These are phyloP conservation scores for Salix dunnii DNA, from an alignment of 345 rosid species.

Conservation along the genomic window DNA sequence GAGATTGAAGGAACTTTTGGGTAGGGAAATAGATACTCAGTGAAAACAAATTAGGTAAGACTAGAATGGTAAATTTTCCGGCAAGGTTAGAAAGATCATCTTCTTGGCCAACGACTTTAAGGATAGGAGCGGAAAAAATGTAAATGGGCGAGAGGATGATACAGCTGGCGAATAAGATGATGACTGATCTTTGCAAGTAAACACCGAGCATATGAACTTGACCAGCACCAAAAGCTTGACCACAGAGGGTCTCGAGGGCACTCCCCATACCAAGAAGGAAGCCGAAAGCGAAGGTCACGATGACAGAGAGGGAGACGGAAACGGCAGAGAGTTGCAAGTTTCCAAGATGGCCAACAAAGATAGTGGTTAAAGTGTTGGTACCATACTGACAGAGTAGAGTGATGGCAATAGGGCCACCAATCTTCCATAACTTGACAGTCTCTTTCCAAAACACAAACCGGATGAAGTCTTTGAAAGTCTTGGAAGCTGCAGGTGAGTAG, in stretches of 20 bases:
- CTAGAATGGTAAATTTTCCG: constrained; percentile 48
- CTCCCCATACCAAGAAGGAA: constrained; percentile 82
- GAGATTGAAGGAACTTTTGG: constrained; percentile 77
- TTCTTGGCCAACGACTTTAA: constrained; percentile 56
- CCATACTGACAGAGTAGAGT: neutral
- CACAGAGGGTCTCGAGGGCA: constrained; percentile 84
- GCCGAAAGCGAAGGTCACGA: neutral
- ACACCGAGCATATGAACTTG: constrained; percentile 66
- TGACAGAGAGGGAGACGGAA: neutral
- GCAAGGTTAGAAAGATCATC: constrained; percentile 52
- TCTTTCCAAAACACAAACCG: neutral
- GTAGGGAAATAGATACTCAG: constrained; percentile 55
- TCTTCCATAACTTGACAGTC: neutral
- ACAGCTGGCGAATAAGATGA: constrained; percentile 46
- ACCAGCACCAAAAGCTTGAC: constrained; percentile 92
- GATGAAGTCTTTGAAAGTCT: neutral
- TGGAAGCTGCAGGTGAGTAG: neutral
- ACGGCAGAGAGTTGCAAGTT: neutral
- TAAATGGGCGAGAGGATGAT: constrained; percentile 52
- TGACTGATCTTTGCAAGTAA: constrained; percentile 81
- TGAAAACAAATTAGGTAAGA: constrained; percentile 14
- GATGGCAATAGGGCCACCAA: neutral
- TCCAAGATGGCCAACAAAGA: neutral
- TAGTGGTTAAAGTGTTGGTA: neutral
- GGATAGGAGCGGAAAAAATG: constrained; percentile 58